phyloP scores from a whole-genome alignment of 257 asterid genomes.

The Solanum rostratum region DNA sequence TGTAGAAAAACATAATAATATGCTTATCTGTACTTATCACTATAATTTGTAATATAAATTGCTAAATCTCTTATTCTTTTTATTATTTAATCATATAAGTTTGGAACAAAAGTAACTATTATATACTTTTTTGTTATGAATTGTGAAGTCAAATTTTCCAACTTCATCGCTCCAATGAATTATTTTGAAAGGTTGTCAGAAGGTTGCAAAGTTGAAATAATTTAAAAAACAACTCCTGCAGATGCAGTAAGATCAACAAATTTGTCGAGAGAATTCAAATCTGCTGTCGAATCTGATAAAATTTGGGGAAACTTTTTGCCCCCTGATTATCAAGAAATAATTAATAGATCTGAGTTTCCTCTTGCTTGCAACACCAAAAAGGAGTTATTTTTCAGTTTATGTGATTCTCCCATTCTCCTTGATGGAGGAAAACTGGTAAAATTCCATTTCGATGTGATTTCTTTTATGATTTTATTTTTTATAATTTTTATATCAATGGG shows the following conservation, averaged over 20 bases:
- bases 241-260: not conserved
- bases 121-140: not conserved
- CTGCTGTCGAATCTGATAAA: slow-evolving; percentile 13
- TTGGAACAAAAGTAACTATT: not conserved
- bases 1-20: not conserved
- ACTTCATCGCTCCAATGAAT: not conserved
- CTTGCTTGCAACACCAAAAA: not conserved
- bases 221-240: not conserved
- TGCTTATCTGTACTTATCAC: not conserved
- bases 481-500: not conserved
- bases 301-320: not conserved
- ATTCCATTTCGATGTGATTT: not conserved
- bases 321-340: not conserved
- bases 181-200: too few species aligned
- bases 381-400: not conserved
- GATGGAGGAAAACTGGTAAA: not conserved
- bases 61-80: not conserved
- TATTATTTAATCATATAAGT: not conserved
- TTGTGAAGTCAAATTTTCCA: not conserved
- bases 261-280: slow-evolving; percentile 1
- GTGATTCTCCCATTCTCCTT: not conserved
- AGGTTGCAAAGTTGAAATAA: not conserved
- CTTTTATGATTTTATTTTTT: not conserved
- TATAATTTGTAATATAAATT: not conserved
- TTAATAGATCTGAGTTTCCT: not conserved